These are phyloP conservation scores for Themeda triandra DNA, from an alignment of 176 grass and related monocot species.

Conservation along the genomic window DNA sequence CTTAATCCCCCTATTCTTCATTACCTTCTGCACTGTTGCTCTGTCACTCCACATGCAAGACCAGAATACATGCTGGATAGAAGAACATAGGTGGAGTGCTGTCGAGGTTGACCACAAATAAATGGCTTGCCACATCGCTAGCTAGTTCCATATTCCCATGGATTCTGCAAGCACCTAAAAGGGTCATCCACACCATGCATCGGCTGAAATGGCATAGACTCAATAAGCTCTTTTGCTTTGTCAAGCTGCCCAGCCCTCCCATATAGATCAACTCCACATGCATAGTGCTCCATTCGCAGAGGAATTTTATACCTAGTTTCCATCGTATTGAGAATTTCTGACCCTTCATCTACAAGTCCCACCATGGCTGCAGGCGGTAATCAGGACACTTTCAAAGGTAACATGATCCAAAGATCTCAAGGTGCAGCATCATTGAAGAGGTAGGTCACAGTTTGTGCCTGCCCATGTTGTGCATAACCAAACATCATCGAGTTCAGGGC, in stretches of 20 bases:
- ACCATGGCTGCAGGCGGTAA: conserved; percentile 58
- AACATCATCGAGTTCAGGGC: conserved; percentile 76
- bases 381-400: conserved; percentile 58
- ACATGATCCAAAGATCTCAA: conserved; percentile 51
- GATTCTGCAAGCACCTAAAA: conserved; percentile 65
- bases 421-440: conserved; percentile 48
- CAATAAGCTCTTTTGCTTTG: conserved; percentile 57
- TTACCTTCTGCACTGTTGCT: conserved; percentile 52
- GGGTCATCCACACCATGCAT: conserved; percentile 76
- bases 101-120: conserved; percentile 37
- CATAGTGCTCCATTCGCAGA: conserved; percentile 70
- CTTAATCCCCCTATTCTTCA: conserved; percentile 61
- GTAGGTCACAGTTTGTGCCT: conserved; percentile 19
- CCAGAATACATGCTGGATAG: conserved; percentile 61
- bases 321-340: conserved; percentile 48
- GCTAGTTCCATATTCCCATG: conserved; percentile 61
- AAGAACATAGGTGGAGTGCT: conserved; percentile 69
- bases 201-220: conserved; percentile 69
- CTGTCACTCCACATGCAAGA: conserved; percentile 63
- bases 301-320: conserved; percentile 41
- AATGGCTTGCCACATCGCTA: conserved; percentile 35
- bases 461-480: conserved; percentile 57
- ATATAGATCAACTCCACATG: conserved; percentile 65
- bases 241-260: conserved; percentile 61
- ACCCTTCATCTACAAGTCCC: conserved; percentile 60